A percentile compares a stretch with the other conserved stretches of the same genome.
phyloP scores from a whole-genome alignment of 139 green algal genomes.

The Chlorella sp. region DNA sequence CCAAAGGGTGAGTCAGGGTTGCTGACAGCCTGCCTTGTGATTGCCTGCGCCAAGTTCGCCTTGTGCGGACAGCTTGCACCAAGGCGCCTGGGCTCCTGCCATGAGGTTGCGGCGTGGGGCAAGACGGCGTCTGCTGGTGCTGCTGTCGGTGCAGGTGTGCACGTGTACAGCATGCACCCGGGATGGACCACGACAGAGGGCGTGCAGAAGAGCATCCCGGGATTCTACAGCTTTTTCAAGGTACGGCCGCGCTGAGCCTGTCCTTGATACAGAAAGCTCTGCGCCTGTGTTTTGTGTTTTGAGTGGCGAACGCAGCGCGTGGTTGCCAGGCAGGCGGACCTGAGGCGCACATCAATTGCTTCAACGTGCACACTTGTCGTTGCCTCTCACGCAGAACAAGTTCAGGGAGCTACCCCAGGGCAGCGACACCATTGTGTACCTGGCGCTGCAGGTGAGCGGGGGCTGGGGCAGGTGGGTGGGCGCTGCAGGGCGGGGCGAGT shows the following conservation, averaged over 20 bases:
- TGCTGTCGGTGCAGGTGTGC: conserved; percentile 23
- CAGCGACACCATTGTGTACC: conserved; percentile 57
- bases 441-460: conserved; percentile 41
- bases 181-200: conserved; percentile 60
- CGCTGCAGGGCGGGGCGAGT: too few species aligned
- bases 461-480: not conserved
- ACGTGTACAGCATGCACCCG: conserved; percentile 39
- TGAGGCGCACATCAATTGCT: not conserved
- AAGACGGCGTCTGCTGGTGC: too few species aligned
- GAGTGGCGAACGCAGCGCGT: too few species aligned
- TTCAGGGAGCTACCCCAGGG: conserved; percentile 45
- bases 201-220: conserved; percentile 53
- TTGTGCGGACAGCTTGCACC: not conserved
- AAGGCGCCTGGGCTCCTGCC: too few species aligned
- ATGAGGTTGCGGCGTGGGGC: too few species aligned
- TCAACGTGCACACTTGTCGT: not conserved
- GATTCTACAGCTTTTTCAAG: conserved; percentile 47
- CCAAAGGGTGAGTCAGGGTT: too few species aligned
- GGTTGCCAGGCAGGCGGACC: too few species aligned
- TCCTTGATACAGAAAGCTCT: too few species aligned
- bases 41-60: not conserved
- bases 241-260: too few species aligned
- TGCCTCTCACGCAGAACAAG: conserved; percentile 15
- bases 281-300: too few species aligned
- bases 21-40: too few species aligned